Conservation (phyloP, 169 alveolate species). For the Cryptosporidium ubiquitum region DNA sequence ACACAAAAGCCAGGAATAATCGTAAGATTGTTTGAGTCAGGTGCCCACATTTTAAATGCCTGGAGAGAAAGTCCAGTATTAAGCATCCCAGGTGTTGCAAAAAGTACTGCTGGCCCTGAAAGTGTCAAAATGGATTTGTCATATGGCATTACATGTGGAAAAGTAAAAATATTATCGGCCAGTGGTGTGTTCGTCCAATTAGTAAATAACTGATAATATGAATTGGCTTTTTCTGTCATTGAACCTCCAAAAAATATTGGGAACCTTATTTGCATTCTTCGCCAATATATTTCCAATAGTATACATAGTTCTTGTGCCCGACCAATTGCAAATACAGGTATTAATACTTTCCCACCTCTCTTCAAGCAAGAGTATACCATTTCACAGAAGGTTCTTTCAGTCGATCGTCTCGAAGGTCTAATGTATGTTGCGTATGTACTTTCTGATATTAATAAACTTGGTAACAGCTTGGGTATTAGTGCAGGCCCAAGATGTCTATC, state of each 20-base stretch:
- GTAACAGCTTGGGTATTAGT: slow-evolving; percentile 90
- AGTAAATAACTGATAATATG: slow-evolving; percentile 92
- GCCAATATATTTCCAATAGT: slow-evolving; percentile 96
- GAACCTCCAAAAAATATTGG: slow-evolving; percentile 98
- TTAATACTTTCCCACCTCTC: slow-evolving; percentile 92
- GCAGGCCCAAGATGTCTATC: slow-evolving; percentile 98
- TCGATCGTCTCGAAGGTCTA: slow-evolving; percentile 93
- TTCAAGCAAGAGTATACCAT: slow-evolving; percentile 83
- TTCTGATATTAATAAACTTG: slow-evolving; percentile 95
- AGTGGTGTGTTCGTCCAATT: slow-evolving; percentile 91
- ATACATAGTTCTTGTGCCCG: slow-evolving; percentile 98
- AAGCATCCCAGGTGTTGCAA: slow-evolving; percentile 99
- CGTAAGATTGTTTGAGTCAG: slow-evolving; percentile 92
- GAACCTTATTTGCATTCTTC: slow-evolving; percentile 88
- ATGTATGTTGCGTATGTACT: slow-evolving; percentile 96
- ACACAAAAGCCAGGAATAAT: slow-evolving; percentile 99
- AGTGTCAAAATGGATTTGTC: slow-evolving; percentile 88
- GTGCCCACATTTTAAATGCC: slow-evolving; percentile 96
- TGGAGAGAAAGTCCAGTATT: slow-evolving; percentile 96
- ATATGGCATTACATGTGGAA: slow-evolving; percentile 91
- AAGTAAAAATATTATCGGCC: slow-evolving; percentile 91
- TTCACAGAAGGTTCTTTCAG: slow-evolving; percentile 95
- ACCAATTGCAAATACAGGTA: slow-evolving; percentile 99
- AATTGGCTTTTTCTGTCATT: slow-evolving; percentile 96
- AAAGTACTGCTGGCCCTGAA: slow-evolving; percentile 96